Percentiles rank a stretch among this genome's conserved stretches.
phyloP scores from a whole-genome alignment of 2,329 filamentous ascomycete species.

The Plenodomus biglobosus region DNA sequence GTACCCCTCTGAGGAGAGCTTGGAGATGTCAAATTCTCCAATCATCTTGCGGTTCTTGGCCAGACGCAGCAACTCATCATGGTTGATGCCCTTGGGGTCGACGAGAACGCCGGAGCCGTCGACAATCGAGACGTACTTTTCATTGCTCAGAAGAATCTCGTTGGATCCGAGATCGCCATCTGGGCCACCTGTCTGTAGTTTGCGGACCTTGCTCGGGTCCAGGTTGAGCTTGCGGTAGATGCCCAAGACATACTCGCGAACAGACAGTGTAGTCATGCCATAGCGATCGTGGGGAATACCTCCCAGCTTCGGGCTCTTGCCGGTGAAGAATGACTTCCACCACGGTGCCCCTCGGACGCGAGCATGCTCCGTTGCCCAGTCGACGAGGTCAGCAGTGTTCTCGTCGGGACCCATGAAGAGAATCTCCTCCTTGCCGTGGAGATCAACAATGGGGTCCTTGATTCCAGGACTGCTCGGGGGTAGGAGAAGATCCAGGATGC shows the following conservation, averaged over 20 bases:
- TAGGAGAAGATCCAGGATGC: slow-evolving; percentile 90
- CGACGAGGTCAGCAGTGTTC: slow-evolving; percentile 94
- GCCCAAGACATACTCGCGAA: slow-evolving; percentile 92
- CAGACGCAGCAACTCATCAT: slow-evolving; percentile 77
- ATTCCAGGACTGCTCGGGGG: slow-evolving; percentile 91
- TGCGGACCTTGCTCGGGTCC: slow-evolving; percentile 79
- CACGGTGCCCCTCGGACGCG: slow-evolving; percentile 83
- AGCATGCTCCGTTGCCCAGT: slow-evolving; percentile 98
- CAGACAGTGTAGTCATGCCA: slow-evolving; percentile 96
- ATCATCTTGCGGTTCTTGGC: slow-evolving; percentile 91
- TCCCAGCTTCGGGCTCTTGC: slow-evolving; percentile 92
- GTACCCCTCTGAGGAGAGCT: slow-evolving; percentile 86
- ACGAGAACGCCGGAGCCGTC: slow-evolving; percentile 94
- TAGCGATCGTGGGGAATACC: slow-evolving; percentile 96
- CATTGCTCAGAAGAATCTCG: slow-evolving; percentile 92
- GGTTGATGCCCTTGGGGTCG: slow-evolving; percentile 86
- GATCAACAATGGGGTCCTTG: slow-evolving; percentile 96
- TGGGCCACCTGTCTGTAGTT: slow-evolving; percentile 96
- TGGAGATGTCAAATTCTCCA: slow-evolving; percentile 77
- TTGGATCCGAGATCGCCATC: slow-evolving; percentile 97
- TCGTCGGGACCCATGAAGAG: slow-evolving; percentile 98
- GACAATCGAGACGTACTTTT: slow-evolving; percentile 94
- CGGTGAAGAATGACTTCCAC: slow-evolving; percentile 99
- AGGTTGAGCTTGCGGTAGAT: slow-evolving; percentile 96
- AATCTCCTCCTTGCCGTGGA: slow-evolving; percentile 94